A percentile compares a stretch with the other conserved stretches of the same genome.
phyloP scores from a whole-genome alignment of 306 rosid species.

The Betula pendula region DNA sequence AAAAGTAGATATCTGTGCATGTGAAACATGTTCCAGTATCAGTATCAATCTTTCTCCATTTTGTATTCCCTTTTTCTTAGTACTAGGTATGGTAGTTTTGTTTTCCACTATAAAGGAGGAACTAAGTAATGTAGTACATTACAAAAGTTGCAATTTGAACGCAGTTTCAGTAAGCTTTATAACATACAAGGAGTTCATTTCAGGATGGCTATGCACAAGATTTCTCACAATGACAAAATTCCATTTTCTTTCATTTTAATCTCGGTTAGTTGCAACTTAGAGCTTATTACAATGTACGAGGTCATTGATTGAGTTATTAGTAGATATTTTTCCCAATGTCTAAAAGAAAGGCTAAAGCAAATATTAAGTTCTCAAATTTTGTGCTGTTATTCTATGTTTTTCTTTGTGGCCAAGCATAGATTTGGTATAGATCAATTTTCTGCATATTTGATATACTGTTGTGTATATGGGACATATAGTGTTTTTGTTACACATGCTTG shows the following conservation, averaged over 20 bases:
- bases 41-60: not conserved
- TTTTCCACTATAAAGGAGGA: not conserved
- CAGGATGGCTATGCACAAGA: not conserved
- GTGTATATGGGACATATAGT: slow-evolving; percentile 18
- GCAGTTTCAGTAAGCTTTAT: not conserved
- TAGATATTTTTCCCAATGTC: not conserved
- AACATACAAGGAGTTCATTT: not conserved
- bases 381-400: not conserved
- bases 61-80: not conserved
- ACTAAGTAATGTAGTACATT: not conserved
- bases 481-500: slow-evolving; percentile 20
- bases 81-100: not conserved
- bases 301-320: not conserved
- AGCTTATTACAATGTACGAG: not conserved
- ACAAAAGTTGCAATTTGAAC: not conserved
- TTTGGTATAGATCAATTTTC: not conserved
- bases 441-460: not conserved
- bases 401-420: not conserved
- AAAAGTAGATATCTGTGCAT: not conserved
- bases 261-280: not conserved
- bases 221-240: not conserved
- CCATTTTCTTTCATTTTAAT: not conserved
- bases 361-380: not conserved
- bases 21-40: not conserved
- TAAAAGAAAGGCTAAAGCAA: not conserved